phyloP scores from a whole-genome alignment of 257 asterid genomes.

The Striga asiatica region DNA sequence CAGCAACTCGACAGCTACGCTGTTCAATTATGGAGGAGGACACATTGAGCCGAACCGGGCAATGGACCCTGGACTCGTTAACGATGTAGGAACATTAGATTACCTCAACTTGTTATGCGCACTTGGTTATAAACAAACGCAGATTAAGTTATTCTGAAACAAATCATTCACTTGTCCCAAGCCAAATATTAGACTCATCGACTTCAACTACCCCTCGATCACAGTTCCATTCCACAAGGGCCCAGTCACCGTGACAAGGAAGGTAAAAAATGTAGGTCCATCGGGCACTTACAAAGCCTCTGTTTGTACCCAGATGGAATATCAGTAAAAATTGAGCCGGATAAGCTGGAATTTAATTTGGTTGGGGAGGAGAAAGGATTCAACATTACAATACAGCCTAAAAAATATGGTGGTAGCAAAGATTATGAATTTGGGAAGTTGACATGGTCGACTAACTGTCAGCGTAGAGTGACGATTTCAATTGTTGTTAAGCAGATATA shows the following conservation, averaged over 20 bases:
- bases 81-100: slow-evolving; percentile 40
- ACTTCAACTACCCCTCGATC: neutral
- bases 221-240: neutral
- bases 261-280: neutral
- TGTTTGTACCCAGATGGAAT: neutral
- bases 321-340: neutral
- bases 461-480: slow-evolving; percentile 72
- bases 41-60: slow-evolving; percentile 84
- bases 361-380: slow-evolving; percentile 14
- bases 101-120: slow-evolving; percentile 60
- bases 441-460: slow-evolving; percentile 78
- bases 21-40: slow-evolving; percentile 86
- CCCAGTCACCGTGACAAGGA: neutral
- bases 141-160: slow-evolving; percentile 26
- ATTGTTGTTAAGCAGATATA: slow-evolving; percentile 45
- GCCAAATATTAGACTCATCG: neutral
- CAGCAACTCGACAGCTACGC: slow-evolving; percentile 44
- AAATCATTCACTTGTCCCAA: slow-evolving; percentile 33
- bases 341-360: neutral
- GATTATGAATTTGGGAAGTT: slow-evolving; percentile 66
- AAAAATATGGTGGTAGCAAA: slow-evolving; percentile 11
- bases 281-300: neutral
- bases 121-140: slow-evolving; percentile 44
- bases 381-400: slow-evolving; percentile 30
- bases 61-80: slow-evolving; percentile 86